Percentiles rank a stretch among this genome's conserved stretches.
These are phyloP conservation scores for Aspergillus sp. DNA, from an alignment of 2,329 filamentous ascomycete species.

Conservation along the genomic window DNA sequence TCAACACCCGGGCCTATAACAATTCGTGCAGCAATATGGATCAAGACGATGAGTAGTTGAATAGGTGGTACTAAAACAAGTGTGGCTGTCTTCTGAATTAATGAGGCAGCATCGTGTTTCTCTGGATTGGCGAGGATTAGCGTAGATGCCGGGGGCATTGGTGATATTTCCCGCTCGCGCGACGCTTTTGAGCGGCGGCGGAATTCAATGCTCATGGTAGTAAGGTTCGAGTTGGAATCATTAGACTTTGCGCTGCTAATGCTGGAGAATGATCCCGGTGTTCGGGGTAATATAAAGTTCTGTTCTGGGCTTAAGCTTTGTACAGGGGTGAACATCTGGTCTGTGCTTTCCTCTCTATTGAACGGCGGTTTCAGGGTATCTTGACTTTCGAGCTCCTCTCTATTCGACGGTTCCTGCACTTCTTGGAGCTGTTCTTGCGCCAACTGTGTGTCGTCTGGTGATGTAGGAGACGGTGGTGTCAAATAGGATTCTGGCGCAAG, in stretches of 20 bases:
- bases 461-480: slow-evolving; percentile 20
- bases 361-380: slow-evolving; percentile 16
- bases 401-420: background rate
- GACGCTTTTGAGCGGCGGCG: slow-evolving; percentile 58
- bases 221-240: slow-evolving; percentile 23
- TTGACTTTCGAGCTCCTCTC: background rate
- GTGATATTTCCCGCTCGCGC: slow-evolving; percentile 60
- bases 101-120: slow-evolving; percentile 58
- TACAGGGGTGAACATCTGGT: background rate
- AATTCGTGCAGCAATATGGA: slow-evolving; percentile 77
- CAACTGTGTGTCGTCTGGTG: slow-evolving; percentile 6
- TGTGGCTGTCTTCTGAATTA: slow-evolving; percentile 75
- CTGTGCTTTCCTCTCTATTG: slow-evolving; percentile 8
- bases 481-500: slow-evolving; percentile 21
- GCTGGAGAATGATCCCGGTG: slow-evolving; percentile 3
- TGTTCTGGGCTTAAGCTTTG: slow-evolving; percentile 9
- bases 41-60: slow-evolving; percentile 74
- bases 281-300: background rate
- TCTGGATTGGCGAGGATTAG: slow-evolving; percentile 54
- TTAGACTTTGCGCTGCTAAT: slow-evolving; percentile 26
- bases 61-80: slow-evolving; percentile 78
- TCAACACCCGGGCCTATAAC: slow-evolving; percentile 41
- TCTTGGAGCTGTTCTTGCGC: background rate
- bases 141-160: slow-evolving; percentile 67
- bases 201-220: slow-evolving; percentile 36